Evolutionary conservation across 2,329 filamentous ascomycete genomes (phyloP).

Genomic region (Harringtonia aguacate): DNA sequence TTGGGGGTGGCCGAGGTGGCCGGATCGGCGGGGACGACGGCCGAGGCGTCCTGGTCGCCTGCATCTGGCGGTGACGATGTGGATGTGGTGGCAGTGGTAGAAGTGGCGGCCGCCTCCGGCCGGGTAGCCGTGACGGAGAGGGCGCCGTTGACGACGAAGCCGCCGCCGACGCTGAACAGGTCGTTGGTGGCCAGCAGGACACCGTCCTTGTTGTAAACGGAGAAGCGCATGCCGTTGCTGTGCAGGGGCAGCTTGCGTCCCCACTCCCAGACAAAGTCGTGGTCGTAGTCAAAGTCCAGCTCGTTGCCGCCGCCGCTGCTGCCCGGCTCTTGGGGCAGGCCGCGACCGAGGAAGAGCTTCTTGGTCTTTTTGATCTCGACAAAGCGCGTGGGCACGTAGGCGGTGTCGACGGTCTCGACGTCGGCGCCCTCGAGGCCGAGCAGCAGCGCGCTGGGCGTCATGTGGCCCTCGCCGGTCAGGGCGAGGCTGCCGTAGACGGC

Average conservation of each 20-base stretch:
- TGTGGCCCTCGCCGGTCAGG: slow-evolving; percentile 39
- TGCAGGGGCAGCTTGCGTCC: slow-evolving; percentile 38
- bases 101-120: neutral
- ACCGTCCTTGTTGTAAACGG: slow-evolving; percentile 36
- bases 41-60: slow-evolving; percentile 17
- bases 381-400: slow-evolving; percentile 35
- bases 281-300: slow-evolving; percentile 37
- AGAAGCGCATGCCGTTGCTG: slow-evolving; percentile 41
- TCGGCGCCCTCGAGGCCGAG: slow-evolving; percentile 38
- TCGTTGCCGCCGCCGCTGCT: slow-evolving; percentile 28
- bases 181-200: slow-evolving; percentile 36
- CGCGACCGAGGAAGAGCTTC: slow-evolving; percentile 31
- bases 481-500: slow-evolving; percentile 39
- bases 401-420: slow-evolving; percentile 37
- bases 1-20: neutral
- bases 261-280: slow-evolving; percentile 40
- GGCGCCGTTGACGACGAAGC: slow-evolving; percentile 39
- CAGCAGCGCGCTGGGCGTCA: slow-evolving; percentile 38
- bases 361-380: slow-evolving; percentile 32
- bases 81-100: neutral
- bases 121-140: slow-evolving; percentile 23
- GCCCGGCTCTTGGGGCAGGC: no score
- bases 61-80: no score
- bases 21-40: neutral
- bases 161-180: slow-evolving; percentile 40